These are phyloP conservation scores for Trichoderma sp. DNA, from an alignment of 2,329 filamentous ascomycete species.

Conservation along the genomic window DNA sequence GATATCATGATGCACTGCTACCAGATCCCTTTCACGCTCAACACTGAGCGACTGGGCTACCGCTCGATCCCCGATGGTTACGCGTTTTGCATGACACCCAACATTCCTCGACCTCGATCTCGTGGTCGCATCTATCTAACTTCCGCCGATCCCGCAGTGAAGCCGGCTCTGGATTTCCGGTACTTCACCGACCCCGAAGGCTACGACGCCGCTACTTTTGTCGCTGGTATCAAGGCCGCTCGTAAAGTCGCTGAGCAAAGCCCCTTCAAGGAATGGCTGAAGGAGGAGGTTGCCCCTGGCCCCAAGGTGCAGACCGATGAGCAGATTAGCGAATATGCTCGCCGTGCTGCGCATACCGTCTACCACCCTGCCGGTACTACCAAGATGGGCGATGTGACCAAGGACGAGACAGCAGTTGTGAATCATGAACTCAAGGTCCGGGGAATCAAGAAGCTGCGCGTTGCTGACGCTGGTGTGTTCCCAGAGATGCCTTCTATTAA, in stretches of 20 bases:
- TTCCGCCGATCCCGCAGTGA: constrained; percentile 69
- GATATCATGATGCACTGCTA: constrained; percentile 98
- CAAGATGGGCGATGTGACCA: constrained; percentile 75
- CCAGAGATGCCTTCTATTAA: constrained; percentile 84
- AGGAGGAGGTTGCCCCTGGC: constrained; percentile 76
- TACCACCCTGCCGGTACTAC: constrained; percentile 89
- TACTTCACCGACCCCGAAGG: constrained; percentile 86
- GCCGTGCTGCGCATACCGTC: constrained; percentile 79
- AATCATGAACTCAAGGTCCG: constrained; percentile 69
- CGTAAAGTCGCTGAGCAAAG: constrained; percentile 70
- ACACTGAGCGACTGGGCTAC: constrained; percentile 77
- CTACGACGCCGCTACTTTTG: constrained; percentile 79
- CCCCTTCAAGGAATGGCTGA: constrained; percentile 80
- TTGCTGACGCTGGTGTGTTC: constrained; percentile 85
- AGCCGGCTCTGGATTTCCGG: constrained; percentile 81
- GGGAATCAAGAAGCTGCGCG: constrained; percentile 69
- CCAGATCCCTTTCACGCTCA: constrained; percentile 87
- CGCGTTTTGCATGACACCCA: constrained; percentile 91
- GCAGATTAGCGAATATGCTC: constrained; percentile 76
- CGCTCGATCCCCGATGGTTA: constrained; percentile 61
- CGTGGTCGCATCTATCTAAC: constrained; percentile 75
- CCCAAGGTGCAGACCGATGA: constrained; percentile 72
- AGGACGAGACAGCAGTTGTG: constrained; percentile 74
- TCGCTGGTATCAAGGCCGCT: constrained; percentile 73
- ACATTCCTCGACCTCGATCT: constrained; percentile 79